Evolutionary conservation across 768 basidiomycete genomes (phyloP).

Genomic region (Strobilomyces dryophilus): DNA sequence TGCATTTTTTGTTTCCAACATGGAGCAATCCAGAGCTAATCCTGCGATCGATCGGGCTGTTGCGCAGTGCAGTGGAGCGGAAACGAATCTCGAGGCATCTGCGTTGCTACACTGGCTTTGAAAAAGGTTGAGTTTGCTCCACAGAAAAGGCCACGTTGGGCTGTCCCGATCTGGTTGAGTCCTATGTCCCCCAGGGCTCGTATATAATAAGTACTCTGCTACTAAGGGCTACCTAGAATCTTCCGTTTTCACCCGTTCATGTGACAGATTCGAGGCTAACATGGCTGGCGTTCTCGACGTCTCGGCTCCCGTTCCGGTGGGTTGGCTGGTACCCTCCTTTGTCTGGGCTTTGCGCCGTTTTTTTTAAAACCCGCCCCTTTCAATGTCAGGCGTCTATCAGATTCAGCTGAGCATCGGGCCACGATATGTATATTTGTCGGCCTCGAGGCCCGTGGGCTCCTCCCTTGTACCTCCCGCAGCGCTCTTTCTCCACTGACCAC

Average conservation of each 20-base stretch:
- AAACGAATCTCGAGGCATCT: constrained; percentile 26
- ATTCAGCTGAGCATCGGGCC: constrained; percentile 12
- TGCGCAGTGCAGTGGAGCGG: constrained; percentile 8
- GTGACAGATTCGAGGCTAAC: background rate
- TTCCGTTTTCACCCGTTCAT: constrained; percentile 9
- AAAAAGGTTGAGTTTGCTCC: constrained; percentile 16
- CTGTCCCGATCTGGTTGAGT: constrained; percentile 1
- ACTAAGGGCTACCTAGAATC: background rate
- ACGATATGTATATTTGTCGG: constrained; percentile 9
- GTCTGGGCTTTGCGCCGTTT: background rate
- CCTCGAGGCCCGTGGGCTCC: constrained; percentile 17
- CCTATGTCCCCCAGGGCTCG: constrained; percentile 11
- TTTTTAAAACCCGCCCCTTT: background rate
- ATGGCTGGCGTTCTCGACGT: background rate
- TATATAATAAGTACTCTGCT: constrained; percentile 8
- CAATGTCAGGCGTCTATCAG: constrained; percentile 9
- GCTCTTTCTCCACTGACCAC: no score
- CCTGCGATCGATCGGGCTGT: constrained; percentile 15
- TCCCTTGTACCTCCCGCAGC: no score
- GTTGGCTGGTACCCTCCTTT: background rate
- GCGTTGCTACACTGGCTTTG: constrained; percentile 11
- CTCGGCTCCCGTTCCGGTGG: constrained; percentile 1
- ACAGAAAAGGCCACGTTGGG: constrained; percentile 7
- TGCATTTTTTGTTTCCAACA: background rate
- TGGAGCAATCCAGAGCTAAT: constrained; percentile 5